These are phyloP conservation scores for Spathaspora hagerdaliae DNA, from an alignment of 805 yeast species.

Conservation along the genomic window DNA sequence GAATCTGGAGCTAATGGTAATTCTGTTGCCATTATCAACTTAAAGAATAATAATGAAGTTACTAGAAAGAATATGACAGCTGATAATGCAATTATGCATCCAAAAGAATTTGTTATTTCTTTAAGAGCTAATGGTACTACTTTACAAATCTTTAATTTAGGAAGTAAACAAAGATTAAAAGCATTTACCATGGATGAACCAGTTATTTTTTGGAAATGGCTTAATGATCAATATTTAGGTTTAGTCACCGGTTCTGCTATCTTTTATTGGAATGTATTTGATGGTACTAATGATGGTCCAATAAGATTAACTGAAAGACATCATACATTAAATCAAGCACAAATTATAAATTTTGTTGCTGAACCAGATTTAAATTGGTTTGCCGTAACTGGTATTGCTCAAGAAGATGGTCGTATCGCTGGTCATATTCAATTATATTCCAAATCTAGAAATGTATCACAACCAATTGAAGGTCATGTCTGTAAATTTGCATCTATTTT, in stretches of 20 bases:
- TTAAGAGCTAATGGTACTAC: conserved; percentile 96
- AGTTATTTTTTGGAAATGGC: conserved; percentile 95
- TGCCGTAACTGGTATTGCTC: conserved; percentile 92
- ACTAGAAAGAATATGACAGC: conserved; percentile 94
- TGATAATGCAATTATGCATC: conserved; percentile 96
- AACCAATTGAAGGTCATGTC: conserved; percentile 97
- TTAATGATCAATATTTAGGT: conserved; percentile 68
- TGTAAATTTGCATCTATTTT: conserved; percentile 79
- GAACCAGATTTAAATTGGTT: conserved; percentile 85
- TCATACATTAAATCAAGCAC: conserved; percentile 70
- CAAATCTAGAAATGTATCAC: conserved; percentile 85
- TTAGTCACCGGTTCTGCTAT: conserved; percentile 75
- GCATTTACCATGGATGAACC: conserved; percentile 84
- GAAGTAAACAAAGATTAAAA: conserved; percentile 82
- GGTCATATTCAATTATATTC: conserved; percentile 95
- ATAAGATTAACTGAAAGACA: conserved; percentile 78
- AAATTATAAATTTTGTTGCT: conserved; percentile 85
- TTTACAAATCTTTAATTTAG: conserved; percentile 87
- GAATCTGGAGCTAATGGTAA: conserved; percentile 62
- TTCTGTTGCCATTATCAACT: conserved; percentile 90
- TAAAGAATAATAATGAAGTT: conserved; percentile 71
- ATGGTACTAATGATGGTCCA: conserved; percentile 78
- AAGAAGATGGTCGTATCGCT: conserved; percentile 88
- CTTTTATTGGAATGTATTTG: conserved; percentile 80
- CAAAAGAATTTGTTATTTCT: conserved; percentile 81